Conservation (phyloP, 164 flowering plant genomes). For the Litsea cubeba region DNA sequence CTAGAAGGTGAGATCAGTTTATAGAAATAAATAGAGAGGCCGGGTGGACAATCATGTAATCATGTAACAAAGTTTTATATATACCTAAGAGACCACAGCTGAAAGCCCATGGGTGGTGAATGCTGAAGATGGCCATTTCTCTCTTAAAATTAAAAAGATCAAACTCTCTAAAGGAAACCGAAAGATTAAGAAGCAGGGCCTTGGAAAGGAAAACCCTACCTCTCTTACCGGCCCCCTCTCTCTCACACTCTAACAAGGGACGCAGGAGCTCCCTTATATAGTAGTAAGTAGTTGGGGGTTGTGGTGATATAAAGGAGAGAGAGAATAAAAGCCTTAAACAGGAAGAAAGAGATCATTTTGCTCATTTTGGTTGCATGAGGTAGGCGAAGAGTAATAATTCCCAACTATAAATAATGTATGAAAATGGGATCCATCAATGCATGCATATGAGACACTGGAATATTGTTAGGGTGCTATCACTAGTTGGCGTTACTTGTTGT, state of each 20-base stretch:
- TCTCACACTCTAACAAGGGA: background rate
- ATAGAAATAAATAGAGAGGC: background rate
- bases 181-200: background rate
- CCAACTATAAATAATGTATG: background rate
- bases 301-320: background rate
- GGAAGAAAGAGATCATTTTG: background rate
- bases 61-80: background rate
- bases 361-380: slow-evolving; percentile 6
- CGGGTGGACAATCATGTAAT: too few species aligned
- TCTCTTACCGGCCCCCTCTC: background rate
- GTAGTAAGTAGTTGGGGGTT: too few species aligned
- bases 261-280: too few species aligned
- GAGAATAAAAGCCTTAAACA: background rate
- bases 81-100: slow-evolving; percentile 45
- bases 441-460: too few species aligned
- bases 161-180: background rate
- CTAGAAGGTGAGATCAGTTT: background rate
- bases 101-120: slow-evolving; percentile 27
- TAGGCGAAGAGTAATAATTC: slow-evolving; percentile 2
- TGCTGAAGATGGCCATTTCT: slow-evolving; percentile 25
- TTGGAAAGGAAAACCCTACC: background rate
- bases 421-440: background rate
- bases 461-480: too few species aligned
- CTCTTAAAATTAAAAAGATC: background rate
- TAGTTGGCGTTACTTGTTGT: slow-evolving; percentile 11